Evolutionary conservation across 371 early-diverging fungal genomes (phyloP), one percentile per base, ranked within the genome.

Genomic region (Mucor lusitanicus): DNA sequence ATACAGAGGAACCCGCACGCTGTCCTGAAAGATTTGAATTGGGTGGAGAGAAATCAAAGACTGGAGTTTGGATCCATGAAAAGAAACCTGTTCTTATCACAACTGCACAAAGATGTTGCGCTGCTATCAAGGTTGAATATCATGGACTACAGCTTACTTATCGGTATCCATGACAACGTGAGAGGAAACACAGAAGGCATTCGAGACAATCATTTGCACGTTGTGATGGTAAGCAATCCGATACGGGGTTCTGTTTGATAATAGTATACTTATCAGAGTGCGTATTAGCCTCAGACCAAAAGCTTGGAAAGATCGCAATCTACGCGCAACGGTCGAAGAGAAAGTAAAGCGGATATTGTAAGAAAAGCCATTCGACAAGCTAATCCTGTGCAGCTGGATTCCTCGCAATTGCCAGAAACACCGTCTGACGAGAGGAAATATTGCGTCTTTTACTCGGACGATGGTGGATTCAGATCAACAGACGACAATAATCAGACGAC

Each of bases 71-170:
- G 97, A 4, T 91, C 96, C 0, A 77, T 78, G 53, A 96, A 95
- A 74, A 78, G 90, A 21, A 73, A 75, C 9, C 39, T 88, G 30
- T 87, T 99, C 67, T 73, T 94, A 35, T 83, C 87, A 35, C 98
- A 98, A 78, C 78, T 95, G 65, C 86, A 91, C 28, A 78, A 82
- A 15, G 99, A 99, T 75, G 91, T 94, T 7, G 77, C 90, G 79
- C 81, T 96, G 60, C 79, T 98, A 54, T 76, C 83, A 21, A 70
- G 73, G 12, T 78, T 93, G 60, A 90, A 94, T 53, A 98, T 98
- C 61, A 98, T 98, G 99, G 99, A 99, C 77, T 99, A 99, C 81
- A 95, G 95, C 65, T 79, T 99, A 59, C 80, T 99, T 23, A 78
- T 98, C 25, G 99, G 99, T 7, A 84, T 94, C n/a, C 97, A 98